A percentile compares a stretch with the other conserved stretches of the same genome.
Evolutionary conservation across 2,329 filamentous ascomycete genomes (phyloP).

Genomic region (Calonectria multiphialidica): DNA sequence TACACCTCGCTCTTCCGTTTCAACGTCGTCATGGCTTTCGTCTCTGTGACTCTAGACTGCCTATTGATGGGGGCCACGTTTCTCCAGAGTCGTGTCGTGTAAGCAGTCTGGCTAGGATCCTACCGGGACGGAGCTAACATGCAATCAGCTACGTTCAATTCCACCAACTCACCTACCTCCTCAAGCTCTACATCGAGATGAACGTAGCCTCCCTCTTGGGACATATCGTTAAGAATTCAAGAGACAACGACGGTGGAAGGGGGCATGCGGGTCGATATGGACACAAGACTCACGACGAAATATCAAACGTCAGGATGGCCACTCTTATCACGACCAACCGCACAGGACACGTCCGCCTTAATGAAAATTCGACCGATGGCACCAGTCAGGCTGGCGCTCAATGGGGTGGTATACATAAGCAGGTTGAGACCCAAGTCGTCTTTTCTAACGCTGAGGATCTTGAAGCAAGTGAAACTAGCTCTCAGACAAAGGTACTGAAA

Average conservation of each 20-base stretch:
- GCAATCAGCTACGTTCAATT: conserved; percentile 30
- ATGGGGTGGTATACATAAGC: conserved; percentile 28
- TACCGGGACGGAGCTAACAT: not conserved
- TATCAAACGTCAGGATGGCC: conserved; percentile 15
- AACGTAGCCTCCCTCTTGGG: conserved; percentile 24
- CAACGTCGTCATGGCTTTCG: conserved; percentile 27
- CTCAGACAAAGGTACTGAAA: conserved; percentile 3
- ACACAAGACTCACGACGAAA: conserved; percentile 14
- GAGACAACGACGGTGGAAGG: not conserved
- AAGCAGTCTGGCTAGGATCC: not conserved
- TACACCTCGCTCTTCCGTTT: conserved; percentile 28
- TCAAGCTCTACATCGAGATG: conserved; percentile 35
- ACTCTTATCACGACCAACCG: conserved; percentile 30
- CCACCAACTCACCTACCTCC: conserved; percentile 32
- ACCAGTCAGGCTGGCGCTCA: not conserved
- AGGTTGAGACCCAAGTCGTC: conserved; percentile 28
- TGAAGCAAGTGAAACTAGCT: conserved; percentile 4
- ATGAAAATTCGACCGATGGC: not conserved
- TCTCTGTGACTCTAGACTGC: conserved; percentile 29
- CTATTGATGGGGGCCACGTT: conserved; percentile 34
- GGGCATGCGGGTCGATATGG: not conserved
- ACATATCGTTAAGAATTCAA: conserved; percentile 31
- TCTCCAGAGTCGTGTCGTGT: conserved; percentile 31
- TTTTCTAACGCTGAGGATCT: conserved; percentile 10
- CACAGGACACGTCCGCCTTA: conserved; percentile 25